These are phyloP conservation scores for Russula ochroleuca DNA, from an alignment of 768 basidiomycete genomes.

Conservation along the genomic window DNA sequence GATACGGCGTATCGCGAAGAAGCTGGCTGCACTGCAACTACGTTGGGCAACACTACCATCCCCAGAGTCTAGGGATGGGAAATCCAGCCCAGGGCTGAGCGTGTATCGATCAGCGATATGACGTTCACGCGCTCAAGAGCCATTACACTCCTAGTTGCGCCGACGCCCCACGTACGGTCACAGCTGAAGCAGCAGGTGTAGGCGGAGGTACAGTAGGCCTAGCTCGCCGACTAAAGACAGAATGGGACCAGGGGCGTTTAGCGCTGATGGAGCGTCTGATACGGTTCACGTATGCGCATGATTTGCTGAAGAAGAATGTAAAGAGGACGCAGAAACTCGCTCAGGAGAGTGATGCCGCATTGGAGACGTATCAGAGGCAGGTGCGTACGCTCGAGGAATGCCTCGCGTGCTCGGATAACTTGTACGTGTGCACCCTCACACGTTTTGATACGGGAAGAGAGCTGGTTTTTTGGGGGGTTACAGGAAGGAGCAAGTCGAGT, in stretches of 20 bases:
- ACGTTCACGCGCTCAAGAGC: constrained; percentile 78
- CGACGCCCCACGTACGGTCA: too few species aligned
- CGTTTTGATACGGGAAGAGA: neutral
- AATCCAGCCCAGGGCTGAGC: constrained; percentile 34
- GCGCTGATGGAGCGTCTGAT: constrained; percentile 79
- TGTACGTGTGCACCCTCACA: constrained; percentile 51
- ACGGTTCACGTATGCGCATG: constrained; percentile 84
- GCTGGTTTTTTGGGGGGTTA: neutral
- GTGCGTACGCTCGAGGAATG: constrained; percentile 76
- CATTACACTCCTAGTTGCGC: constrained; percentile 71
- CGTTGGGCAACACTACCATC: constrained; percentile 86
- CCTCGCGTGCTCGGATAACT: constrained; percentile 48
- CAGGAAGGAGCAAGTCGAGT: constrained; percentile 71
- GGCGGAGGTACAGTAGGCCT: constrained; percentile 22
- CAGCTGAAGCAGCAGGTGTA: constrained; percentile 19
- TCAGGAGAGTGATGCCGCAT: constrained; percentile 68
- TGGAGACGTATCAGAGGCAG: constrained; percentile 90
- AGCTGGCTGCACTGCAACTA: constrained; percentile 62
- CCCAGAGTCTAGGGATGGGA: constrained; percentile 47
- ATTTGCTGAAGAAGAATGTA: constrained; percentile 89
- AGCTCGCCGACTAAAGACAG: constrained; percentile 12
- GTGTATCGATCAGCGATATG: constrained; percentile 73
- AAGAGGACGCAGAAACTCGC: constrained; percentile 87
- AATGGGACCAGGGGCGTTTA: constrained; percentile 44
- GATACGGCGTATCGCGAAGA: too few species aligned